A percentile compares a stretch with the other conserved stretches of the same genome.
These are phyloP conservation scores for Colletotrichum costaricense DNA, from an alignment of 2,329 filamentous ascomycete species.

Conservation along the genomic window DNA sequence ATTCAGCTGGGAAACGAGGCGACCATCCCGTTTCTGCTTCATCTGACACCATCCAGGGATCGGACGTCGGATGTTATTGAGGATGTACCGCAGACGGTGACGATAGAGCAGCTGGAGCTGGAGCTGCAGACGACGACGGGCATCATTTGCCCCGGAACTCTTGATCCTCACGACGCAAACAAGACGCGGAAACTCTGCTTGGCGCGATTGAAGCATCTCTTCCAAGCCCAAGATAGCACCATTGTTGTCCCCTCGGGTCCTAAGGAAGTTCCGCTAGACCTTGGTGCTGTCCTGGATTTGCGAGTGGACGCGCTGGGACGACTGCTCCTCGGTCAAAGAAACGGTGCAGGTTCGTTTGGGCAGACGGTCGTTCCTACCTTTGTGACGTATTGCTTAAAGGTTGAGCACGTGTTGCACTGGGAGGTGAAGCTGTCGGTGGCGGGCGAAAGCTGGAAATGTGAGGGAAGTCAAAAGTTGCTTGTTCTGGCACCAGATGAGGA, in stretches of 20 bases:
- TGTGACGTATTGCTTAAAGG: constrained; percentile 1
- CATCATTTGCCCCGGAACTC: constrained; percentile 33
- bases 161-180: constrained; percentile 3
- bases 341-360: neutral
- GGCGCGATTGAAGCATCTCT: neutral
- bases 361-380: neutral
- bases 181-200: constrained; percentile 12
- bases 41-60: constrained; percentile 25
- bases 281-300: neutral
- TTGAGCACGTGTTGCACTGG: constrained; percentile 8
- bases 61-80: constrained; percentile 35
- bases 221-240: neutral
- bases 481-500: constrained; percentile 5
- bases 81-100: constrained; percentile 30
- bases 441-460: constrained; percentile 2
- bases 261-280: neutral
- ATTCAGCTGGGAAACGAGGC: constrained; percentile 45
- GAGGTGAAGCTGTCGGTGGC: neutral
- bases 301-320: neutral
- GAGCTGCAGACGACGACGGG: constrained; percentile 32
- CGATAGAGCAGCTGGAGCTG: constrained; percentile 35
- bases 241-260: neutral
- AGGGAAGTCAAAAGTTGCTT: neutral
- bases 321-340: neutral
- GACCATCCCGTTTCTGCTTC: constrained; percentile 39